A percentile compares a stretch with the other conserved stretches of the same genome.
Conservation (phyloP, 257 asterid genomes). For the Dorcoceras hygrometricum region DNA sequence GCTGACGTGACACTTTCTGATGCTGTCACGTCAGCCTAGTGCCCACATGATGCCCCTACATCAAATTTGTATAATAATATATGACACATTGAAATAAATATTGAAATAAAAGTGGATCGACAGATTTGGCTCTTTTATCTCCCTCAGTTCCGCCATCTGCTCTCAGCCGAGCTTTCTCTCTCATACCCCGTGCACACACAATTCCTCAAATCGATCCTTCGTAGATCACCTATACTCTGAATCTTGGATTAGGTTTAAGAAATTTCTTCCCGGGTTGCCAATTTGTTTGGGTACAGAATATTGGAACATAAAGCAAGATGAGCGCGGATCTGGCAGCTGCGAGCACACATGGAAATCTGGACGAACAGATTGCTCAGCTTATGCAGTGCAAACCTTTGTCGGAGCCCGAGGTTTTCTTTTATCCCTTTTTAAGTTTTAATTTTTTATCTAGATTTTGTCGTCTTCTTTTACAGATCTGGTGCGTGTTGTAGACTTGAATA, state of each 20-base stretch:
- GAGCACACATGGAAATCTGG: constrained; percentile 77
- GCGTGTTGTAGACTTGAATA: constrained; percentile 16
- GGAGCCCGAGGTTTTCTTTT: constrained; percentile 66
- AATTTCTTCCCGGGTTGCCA: constrained; percentile 20
- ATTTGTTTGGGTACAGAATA: constrained; percentile 23
- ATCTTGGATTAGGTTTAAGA: constrained; percentile 29
- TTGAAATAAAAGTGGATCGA: constrained; percentile 33
- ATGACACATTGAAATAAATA: too few species aligned
- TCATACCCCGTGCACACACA: constrained; percentile 22
- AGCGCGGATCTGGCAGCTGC: constrained; percentile 82
- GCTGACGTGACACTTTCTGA: too few species aligned
- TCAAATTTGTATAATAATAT: too few species aligned
- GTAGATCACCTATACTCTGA: constrained; percentile 11
- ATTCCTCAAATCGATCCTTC: constrained; percentile 8
- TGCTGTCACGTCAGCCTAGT: too few species aligned
- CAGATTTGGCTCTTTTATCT: constrained; percentile 22
- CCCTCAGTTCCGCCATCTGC: constrained; percentile 33
- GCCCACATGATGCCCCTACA: too few species aligned
- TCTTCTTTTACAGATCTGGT: constrained; percentile 33
- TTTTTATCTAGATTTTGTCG: not conserved
- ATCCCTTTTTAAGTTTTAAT: not conserved
- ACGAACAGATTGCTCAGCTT: constrained; percentile 90
- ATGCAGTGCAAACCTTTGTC: constrained; percentile 95
- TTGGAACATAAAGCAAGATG: constrained; percentile 43
- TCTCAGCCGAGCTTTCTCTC: not conserved